Percentiles rank a stretch among this genome's conserved stretches.
These are phyloP conservation scores for Corylus avellana DNA, from an alignment of 306 rosid genomes.

Conservation along the genomic window DNA sequence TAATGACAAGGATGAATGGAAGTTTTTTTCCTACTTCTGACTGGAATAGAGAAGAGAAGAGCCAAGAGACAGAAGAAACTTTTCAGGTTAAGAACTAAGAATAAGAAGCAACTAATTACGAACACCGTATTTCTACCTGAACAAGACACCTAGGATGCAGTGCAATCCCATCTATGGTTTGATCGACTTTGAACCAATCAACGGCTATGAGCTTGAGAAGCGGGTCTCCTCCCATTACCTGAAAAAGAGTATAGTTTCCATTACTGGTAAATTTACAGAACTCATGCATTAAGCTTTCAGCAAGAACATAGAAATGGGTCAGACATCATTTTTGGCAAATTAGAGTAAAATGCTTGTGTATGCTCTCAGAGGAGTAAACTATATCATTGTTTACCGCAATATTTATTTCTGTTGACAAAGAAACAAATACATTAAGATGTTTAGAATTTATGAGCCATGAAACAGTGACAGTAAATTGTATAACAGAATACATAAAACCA, in stretches of 20 bases:
- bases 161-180: conserved; percentile 60
- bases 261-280: not conserved
- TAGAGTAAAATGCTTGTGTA: not conserved
- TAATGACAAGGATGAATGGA: conserved; percentile 77
- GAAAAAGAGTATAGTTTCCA: conserved; percentile 18
- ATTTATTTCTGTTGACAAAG: not conserved
- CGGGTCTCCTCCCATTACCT: conserved; percentile 90
- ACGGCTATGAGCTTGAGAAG: conserved; percentile 80
- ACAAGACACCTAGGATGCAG: conserved; percentile 62
- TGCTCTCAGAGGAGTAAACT: not conserved
- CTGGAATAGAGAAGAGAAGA: conserved; percentile 47
- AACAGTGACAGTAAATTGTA: not conserved
- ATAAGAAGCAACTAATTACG: conserved; percentile 3
- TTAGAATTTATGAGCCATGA: not conserved
- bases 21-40: conserved; percentile 77
- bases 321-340: not conserved
- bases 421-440: not conserved
- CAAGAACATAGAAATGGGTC: not conserved
- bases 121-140: conserved; percentile 57
- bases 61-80: conserved; percentile 15
- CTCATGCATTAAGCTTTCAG: too few relatives aligned
- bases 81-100: conserved; percentile 14
- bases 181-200: conserved; percentile 85
- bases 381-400: not conserved
- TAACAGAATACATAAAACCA: not conserved